Evolutionary conservation across 495 filamentous ascomycete species (phyloP), one percentile per base, ranked within the genome.

Genomic region (Oleoguttula mirabilis): DNA sequence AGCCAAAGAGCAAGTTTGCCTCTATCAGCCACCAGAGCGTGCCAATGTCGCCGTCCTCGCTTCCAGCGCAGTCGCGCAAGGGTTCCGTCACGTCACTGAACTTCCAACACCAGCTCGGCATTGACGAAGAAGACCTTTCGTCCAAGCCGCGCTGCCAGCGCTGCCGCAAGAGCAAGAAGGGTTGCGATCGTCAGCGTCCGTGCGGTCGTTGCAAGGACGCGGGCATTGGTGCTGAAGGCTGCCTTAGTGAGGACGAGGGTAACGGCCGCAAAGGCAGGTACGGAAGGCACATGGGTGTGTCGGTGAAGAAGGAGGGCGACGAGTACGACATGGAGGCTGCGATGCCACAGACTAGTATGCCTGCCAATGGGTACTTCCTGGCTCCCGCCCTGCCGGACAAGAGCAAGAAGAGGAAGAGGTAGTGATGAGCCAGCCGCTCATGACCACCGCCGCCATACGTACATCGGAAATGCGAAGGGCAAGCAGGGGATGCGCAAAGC

Each of bases 131-230:
- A 36, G 87, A 94, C 50, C 66, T 94, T 15, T 92, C 84, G 1
- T 84, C 81, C 27, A 94, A 95, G 64, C 90, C 90, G 21, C 88
- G 90, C 50, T 98, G 90, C 70, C 90, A 96, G 59, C 83, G 90
- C 33, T 98, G 90, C 68, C 80, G 90, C 47, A 96, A 96, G 74
- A 95, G 88, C 60, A 98, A 98, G 72, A 98, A 98, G 64, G 90
- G 90, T 4, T 98, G 90, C 58, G 92, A 98, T 67, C 79, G 90
- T 40, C 87, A 94, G 56, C 78, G 90, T 30, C 90, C 90, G 10
- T 98, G 90, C 56, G 82, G 84, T 27, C 75, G 90, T 46, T 98
- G 90, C 75, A 84, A 84, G 58, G 90, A 98, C 65, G 90, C 92
- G 20, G 90, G 90, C 11, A 81, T 98, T 54, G 79, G 82, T 36